Conservation (phyloP, 2,329 filamentous ascomycete genomes). For the Calycina herbarum region DNA sequence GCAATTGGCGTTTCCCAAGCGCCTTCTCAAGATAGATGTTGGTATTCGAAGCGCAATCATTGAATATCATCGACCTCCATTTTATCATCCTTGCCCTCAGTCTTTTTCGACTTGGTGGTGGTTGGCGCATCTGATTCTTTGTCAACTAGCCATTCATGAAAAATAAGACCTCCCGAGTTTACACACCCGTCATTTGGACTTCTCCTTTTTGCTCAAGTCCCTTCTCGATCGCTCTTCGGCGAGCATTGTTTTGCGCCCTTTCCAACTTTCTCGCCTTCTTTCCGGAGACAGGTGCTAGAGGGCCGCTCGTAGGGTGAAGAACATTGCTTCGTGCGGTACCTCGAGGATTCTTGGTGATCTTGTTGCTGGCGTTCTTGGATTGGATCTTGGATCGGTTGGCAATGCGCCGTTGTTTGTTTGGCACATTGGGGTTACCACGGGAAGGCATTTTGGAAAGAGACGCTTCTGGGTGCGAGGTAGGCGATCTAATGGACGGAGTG, state of each 20-base stretch:
- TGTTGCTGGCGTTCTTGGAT: slow-evolving; percentile 32
- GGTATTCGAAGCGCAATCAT: background rate
- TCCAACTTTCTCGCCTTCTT: slow-evolving; percentile 40
- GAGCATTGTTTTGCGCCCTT: slow-evolving; percentile 36
- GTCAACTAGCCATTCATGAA: background rate
- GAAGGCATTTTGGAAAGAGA: slow-evolving; percentile 36
- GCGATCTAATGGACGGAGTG: background rate
- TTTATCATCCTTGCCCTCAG: background rate
- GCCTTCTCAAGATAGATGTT: background rate
- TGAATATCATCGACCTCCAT: slow-evolving; percentile 6
- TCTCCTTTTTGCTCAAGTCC: slow-evolving; percentile 36
- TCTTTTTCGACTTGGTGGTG: background rate
- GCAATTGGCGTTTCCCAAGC: background rate
- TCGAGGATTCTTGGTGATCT: slow-evolving; percentile 36
- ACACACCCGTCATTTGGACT: slow-evolving; percentile 37
- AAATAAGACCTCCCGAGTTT: too few species aligned
- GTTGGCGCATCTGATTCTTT: background rate
- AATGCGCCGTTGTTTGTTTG: slow-evolving; percentile 36
- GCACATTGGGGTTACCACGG: slow-evolving; percentile 38
- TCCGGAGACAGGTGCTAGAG: slow-evolving; percentile 34
- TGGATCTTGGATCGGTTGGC: slow-evolving; percentile 37
- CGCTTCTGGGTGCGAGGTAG: background rate
- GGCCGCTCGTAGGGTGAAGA: slow-evolving; percentile 36
- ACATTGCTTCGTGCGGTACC: slow-evolving; percentile 35
- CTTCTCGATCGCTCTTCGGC: slow-evolving; percentile 36